A percentile compares a stretch with the other conserved stretches of the same genome.
Evolutionary conservation across 345 rosid genomes (phyloP).

Genomic region (Noccaea bulbosa): DNA sequence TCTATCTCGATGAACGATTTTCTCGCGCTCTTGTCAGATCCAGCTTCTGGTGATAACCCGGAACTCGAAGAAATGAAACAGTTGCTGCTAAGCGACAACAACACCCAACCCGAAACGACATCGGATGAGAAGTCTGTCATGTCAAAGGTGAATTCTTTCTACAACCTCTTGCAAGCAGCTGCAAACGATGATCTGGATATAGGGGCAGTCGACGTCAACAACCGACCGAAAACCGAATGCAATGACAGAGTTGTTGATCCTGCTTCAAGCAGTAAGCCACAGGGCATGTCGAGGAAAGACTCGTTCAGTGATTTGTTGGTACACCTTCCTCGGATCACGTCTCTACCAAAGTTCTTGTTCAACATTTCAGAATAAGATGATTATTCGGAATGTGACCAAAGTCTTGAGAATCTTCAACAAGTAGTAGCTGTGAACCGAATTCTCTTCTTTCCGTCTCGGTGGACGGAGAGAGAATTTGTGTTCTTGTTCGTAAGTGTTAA

Average conservation of each 20-base stretch:
- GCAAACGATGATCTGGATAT: constrained; percentile 36
- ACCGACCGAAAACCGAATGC: constrained; percentile 33
- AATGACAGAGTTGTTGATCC: constrained; percentile 39
- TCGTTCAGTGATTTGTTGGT: constrained; percentile 77
- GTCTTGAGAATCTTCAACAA: constrained; percentile 28
- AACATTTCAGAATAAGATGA: constrained; percentile 72
- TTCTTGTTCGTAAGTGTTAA: constrained; percentile 18
- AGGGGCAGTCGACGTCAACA: constrained; percentile 36
- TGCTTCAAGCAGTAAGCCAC: constrained; percentile 52
- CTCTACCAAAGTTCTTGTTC: constrained; percentile 85
- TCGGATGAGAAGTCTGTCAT: constrained; percentile 89
- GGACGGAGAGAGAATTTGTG: constrained; percentile 6
- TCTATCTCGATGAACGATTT: constrained; percentile 88
- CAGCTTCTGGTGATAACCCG: constrained; percentile 51
- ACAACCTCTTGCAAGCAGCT: constrained; percentile 72
- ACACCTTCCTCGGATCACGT: constrained; percentile 83
- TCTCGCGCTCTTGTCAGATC: constrained; percentile 72
- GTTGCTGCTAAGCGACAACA: constrained; percentile 66
- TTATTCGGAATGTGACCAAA: not conserved
- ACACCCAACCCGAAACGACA: constrained; percentile 52
- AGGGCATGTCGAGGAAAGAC: constrained; percentile 90
- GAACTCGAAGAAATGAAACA: constrained; percentile 78
- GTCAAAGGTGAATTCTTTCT: constrained; percentile 94
- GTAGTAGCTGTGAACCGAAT: constrained; percentile 39
- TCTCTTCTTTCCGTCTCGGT: not conserved